Base-by-base conservation (phyloP, 495 filamentous ascomycete species). In the Xylaria telfairii region DNA sequence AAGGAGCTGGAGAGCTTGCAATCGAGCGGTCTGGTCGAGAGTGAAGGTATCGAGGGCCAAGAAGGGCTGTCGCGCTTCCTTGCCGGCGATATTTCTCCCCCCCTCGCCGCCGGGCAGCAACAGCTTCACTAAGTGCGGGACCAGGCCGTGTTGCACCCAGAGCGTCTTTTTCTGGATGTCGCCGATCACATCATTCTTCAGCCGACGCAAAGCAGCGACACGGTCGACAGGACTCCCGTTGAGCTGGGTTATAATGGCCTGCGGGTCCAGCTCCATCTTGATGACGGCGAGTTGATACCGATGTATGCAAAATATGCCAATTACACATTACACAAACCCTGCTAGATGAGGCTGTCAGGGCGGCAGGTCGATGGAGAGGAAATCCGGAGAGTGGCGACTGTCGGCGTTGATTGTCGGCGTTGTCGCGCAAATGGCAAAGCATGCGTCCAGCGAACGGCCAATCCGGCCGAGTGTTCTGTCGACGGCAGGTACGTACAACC, bases 121-220 rank as follows among this genome's bases (percentile, higher is more conserved):
- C 37, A 93, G 85, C 53, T 86, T 83, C 63, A 90, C 87, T 42
- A 98, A 81, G 47, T 88, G 83, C 32, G 87, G 87, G 49, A 97
- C 81, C 32, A 97, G 83, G 17, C 94, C 94, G 57, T 83, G 79
- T 59, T 81, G 81, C 26, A 98, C 82, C 85, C 89, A 94, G 47
- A 87, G 73, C 75, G 94, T 91, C 79, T 99, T 99, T 76, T 90
- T 89, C 76, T 96, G 90, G 32, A 92, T 88, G 81, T 98, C 93
- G 41, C 96, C 96, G 73, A 97, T 89, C 51, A 96, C 83, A 68
- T 96, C 92, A 80, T 97, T 94, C 84, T 97, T 99, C 17, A 98
- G 80, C 34, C 84, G 81, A 56, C 89, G 87, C 51, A 99, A 86
- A 60, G 88, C 86, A 49, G 83, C 83, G 37, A 91, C 84, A 75